phyloP scores from a whole-genome alignment of 306 rosid species.

The Lathyrus oleraceus region DNA sequence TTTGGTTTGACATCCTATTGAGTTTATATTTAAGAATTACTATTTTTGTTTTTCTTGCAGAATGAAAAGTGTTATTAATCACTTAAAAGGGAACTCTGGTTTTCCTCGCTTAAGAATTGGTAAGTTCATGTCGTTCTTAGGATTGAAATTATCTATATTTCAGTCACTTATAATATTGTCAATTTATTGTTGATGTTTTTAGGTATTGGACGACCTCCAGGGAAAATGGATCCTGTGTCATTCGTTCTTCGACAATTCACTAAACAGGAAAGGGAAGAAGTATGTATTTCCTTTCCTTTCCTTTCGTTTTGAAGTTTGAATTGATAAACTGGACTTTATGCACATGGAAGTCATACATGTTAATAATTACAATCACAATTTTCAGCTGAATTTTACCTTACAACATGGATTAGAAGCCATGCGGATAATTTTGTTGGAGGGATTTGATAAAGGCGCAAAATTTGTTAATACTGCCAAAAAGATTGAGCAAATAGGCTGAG shows the following conservation, averaged over 20 bases:
- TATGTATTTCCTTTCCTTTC: constrained; percentile 29
- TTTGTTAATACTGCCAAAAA: constrained; percentile 49
- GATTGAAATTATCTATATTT: constrained; percentile 14
- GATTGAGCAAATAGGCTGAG: constrained; percentile 44
- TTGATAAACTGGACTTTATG: background rate
- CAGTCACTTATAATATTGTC: constrained; percentile 8
- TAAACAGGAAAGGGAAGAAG: constrained; percentile 81
- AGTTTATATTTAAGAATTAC: background rate
- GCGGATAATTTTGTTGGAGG: constrained; percentile 80
- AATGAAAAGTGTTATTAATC: constrained; percentile 84
- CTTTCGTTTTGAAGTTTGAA: background rate
- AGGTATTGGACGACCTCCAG: constrained; percentile 61
- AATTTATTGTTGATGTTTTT: constrained; percentile 25
- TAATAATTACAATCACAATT: constrained; percentile 15
- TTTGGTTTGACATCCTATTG: constrained; percentile 5
- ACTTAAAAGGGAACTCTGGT: constrained; percentile 71
- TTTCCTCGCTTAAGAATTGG: constrained; percentile 89
- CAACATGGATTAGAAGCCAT: constrained; percentile 71
- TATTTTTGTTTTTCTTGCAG: constrained; percentile 48
- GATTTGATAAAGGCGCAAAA: constrained; percentile 70
- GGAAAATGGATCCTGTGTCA: constrained; percentile 67
- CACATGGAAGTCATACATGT: constrained; percentile 29
- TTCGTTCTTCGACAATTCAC: constrained; percentile 81
- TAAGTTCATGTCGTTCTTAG: constrained; percentile 29
- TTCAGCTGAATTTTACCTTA: constrained; percentile 79